A percentile compares a stretch with the other conserved stretches of the same genome.
Evolutionary conservation across 345 rosid species (phyloP).

Genomic region (Hevea brasiliensis): DNA sequence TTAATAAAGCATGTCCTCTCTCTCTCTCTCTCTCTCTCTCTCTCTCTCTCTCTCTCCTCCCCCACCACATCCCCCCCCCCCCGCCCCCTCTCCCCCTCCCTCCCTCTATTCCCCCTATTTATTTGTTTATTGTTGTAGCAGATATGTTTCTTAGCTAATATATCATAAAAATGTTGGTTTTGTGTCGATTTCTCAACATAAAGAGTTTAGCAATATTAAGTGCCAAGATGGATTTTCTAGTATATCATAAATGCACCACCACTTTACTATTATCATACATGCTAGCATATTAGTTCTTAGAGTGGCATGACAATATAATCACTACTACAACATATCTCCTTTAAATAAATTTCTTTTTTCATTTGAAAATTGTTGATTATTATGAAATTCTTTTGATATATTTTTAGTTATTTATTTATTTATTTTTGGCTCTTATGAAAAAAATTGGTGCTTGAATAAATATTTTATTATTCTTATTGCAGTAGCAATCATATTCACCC

Average conservation of each 20-base stretch:
- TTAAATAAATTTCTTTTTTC: background rate
- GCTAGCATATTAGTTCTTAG: background rate
- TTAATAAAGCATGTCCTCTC: constrained; percentile 44
- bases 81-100: too few relatives aligned
- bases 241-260: background rate
- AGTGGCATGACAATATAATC: background rate
- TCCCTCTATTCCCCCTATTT: too few relatives aligned
- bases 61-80: too few relatives aligned
- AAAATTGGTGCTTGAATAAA: background rate
- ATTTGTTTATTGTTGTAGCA: too few relatives aligned
- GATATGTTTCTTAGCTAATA: background rate
- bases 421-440: background rate
- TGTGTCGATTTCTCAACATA: background rate
- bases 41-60: too few relatives aligned
- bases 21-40: constrained; percentile 24
- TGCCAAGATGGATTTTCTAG: background rate
- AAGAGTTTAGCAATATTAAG: background rate
- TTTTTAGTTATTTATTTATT: too few relatives aligned
- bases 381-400: constrained; percentile 2
- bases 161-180: background rate
- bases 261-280: background rate
- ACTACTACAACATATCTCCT: background rate
- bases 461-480: constrained; percentile 20
- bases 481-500: constrained; percentile 41
- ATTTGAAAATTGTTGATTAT: background rate